Conservation (phyloP, 2,329 filamentous ascomycete species). For the Hypoxylon sp. region DNA sequence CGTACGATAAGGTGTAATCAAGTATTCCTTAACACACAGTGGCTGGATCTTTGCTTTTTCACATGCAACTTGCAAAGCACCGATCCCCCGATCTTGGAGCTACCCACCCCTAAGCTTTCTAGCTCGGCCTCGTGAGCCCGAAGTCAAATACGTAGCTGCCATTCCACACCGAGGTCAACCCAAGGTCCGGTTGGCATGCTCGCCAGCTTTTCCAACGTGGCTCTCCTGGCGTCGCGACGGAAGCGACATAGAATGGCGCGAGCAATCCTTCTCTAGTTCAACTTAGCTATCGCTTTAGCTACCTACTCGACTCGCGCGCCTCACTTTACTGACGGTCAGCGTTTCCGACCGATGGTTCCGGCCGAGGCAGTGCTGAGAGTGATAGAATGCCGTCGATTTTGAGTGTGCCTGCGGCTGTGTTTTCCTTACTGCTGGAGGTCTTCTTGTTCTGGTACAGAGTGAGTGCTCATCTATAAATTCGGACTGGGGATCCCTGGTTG, state of each 20-base stretch:
- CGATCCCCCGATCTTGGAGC: conserved; percentile 24
- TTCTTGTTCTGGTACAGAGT: conserved; percentile 74
- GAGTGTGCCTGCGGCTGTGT: conserved; percentile 63
- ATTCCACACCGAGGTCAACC: conserved; percentile 7
- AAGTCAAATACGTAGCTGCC: conserved; percentile 7
- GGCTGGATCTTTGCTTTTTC: conserved; percentile 28
- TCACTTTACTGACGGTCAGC: conserved; percentile 21
- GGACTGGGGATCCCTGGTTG: not conserved
- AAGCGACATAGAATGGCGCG: conserved; percentile 32
- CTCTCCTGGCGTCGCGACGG: conserved; percentile 25
- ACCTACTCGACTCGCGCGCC: not conserved
- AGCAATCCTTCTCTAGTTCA: conserved; percentile 25
- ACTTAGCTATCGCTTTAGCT: conserved; percentile 6
- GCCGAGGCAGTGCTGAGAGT: conserved; percentile 13
- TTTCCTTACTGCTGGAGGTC: conserved; percentile 73
- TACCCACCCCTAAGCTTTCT: conserved; percentile 10
- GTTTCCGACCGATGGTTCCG: conserved; percentile 34
- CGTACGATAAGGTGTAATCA: conserved; percentile 11
- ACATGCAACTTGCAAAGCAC: conserved; percentile 34
- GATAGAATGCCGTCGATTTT: conserved; percentile 48
- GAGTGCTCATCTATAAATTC: conserved; percentile 28
- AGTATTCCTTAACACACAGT: conserved; percentile 5
- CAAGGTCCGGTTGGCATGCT: not conserved
- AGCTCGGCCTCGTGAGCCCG: conserved; percentile 26
- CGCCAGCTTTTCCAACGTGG: conserved; percentile 2